A percentile compares a stretch with the other conserved stretches of the same genome.
Conservation (phyloP, 305 asterid species). For the Rubia occidens region DNA sequence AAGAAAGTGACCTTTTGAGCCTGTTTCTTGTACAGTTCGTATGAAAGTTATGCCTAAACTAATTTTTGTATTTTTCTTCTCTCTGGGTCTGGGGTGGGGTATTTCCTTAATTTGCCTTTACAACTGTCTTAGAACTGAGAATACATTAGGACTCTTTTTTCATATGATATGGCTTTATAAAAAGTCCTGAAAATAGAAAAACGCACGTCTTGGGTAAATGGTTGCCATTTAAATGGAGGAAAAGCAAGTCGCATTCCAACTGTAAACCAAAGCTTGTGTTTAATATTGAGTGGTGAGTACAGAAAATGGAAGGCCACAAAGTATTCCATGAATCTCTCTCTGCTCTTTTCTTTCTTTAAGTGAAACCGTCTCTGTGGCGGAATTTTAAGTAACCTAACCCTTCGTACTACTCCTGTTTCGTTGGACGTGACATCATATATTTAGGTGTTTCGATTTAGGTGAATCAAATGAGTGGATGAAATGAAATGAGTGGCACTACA, state of each 20-base stretch:
- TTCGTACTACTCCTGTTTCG: not conserved
- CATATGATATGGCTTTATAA: not conserved
- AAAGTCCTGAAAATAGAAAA: not conserved
- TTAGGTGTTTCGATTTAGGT: no score
- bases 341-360: not conserved
- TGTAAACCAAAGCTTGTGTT: conserved; percentile 9
- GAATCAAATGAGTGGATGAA: no score
- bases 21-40: conserved; percentile 2
- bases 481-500: no score
- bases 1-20: conserved; percentile 7
- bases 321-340: not conserved
- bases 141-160: not conserved
- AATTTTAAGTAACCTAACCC: not conserved
- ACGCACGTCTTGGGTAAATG: not conserved
- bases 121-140: not conserved
- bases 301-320: conserved; percentile 27
- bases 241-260: conserved; percentile 16
- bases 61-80: not conserved
- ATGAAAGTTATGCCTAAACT: not conserved
- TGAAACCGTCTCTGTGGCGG: not conserved
- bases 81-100: conserved; percentile 2
- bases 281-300: conserved; percentile 2
- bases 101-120: not conserved
- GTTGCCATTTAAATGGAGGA: not conserved
- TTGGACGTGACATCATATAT: no score